Percentiles rank a stretch among this genome's conserved stretches.
These are phyloP conservation scores for Penicillium macrosclerotiorum DNA, from an alignment of 495 filamentous ascomycete species.

Conservation along the genomic window DNA sequence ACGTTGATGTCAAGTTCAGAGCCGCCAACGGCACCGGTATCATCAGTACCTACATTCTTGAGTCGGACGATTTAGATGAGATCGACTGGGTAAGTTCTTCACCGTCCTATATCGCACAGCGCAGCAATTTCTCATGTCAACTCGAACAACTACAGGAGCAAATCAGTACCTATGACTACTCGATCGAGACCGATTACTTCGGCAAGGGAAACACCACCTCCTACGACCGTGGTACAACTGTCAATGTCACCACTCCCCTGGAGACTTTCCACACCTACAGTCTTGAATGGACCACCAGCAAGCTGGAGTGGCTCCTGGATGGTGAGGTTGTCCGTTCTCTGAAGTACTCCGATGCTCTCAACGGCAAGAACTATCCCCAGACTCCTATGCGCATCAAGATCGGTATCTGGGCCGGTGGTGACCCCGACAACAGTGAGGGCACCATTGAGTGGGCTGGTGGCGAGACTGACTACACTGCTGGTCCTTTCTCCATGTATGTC, in stretches of 20 bases:
- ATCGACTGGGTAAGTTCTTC: constrained; percentile 87
- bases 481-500: constrained; percentile 78
- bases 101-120: neutral
- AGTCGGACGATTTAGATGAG: constrained; percentile 90
- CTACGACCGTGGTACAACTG: constrained; percentile 70
- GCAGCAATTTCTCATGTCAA: neutral
- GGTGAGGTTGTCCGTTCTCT: constrained; percentile 74
- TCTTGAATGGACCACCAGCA: constrained; percentile 75
- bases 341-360: constrained; percentile 52
- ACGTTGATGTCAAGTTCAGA: constrained; percentile 69
- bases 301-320: constrained; percentile 79
- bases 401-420: constrained; percentile 86
- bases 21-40: constrained; percentile 73
- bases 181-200: constrained; percentile 91
- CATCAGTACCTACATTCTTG: constrained; percentile 75
- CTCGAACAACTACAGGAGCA: constrained; percentile 30
- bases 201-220: constrained; percentile 79
- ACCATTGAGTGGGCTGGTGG: constrained; percentile 79
- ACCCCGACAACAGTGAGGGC: constrained; percentile 60
- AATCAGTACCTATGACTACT: constrained; percentile 58
- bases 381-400: constrained; percentile 85
- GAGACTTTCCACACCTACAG: constrained; percentile 76
- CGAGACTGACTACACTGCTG: constrained; percentile 64
- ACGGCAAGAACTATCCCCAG: constrained; percentile 79
- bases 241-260: constrained; percentile 61